Evolutionary conservation across 2,329 filamentous ascomycete genomes (phyloP).

Genomic region (Nigrospora osmanthi): DNA sequence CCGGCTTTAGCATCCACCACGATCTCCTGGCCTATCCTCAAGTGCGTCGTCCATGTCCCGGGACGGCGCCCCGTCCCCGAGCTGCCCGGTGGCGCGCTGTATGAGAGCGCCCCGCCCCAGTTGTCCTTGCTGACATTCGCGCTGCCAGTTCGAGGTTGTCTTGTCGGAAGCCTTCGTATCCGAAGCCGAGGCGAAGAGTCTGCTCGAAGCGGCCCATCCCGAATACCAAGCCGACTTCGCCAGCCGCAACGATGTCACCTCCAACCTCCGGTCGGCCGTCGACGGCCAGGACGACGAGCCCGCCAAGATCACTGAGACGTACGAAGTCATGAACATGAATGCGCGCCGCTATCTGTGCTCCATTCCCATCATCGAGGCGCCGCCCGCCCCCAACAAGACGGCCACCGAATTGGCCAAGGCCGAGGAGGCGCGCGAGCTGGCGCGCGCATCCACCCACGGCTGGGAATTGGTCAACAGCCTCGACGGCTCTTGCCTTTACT

Average conservation of each 20-base stretch:
- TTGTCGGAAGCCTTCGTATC: constrained; percentile 68
- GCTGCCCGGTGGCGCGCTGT: not conserved
- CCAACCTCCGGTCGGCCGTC: constrained; percentile 14
- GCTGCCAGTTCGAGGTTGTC: constrained; percentile 65
- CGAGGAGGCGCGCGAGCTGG: constrained; percentile 74
- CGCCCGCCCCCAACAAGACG: constrained; percentile 51
- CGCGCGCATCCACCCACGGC: constrained; percentile 67
- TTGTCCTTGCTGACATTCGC: not conserved
- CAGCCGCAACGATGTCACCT: constrained; percentile 18
- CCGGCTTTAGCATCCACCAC: constrained; percentile 76
- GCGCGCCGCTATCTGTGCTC: constrained; percentile 74
- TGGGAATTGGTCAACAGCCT: constrained; percentile 75
- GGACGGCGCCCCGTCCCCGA: not conserved
- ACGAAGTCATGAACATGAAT: constrained; percentile 68
- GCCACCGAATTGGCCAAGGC: constrained; percentile 60
- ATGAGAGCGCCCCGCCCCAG: not conserved
- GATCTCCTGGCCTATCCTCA: constrained; percentile 83
- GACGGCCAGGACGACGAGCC: constrained; percentile 20
- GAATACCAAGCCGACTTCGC: constrained; percentile 23
- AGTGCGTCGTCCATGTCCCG: constrained; percentile 40
- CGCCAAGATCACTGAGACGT: constrained; percentile 36
- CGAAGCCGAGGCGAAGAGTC: constrained; percentile 58
- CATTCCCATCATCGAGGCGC: constrained; percentile 62
- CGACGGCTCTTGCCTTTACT: constrained; percentile 74
- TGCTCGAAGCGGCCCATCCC: constrained; percentile 42